Base-by-base conservation (phyloP, 129 eudicot species). In the Lactuca sativa region DNA sequence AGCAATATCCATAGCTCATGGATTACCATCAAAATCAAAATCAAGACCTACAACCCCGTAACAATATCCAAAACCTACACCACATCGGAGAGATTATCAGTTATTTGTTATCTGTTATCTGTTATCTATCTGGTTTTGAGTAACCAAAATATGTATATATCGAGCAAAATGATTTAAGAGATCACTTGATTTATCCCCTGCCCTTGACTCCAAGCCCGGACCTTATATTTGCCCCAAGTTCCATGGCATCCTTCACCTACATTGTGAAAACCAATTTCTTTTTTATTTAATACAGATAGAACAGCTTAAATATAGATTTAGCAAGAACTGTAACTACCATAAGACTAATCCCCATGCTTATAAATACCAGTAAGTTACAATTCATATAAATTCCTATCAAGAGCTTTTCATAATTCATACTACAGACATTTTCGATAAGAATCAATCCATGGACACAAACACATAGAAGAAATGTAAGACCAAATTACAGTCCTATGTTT, bases 191-290 rank as follows among this genome's bases (percentile, higher is more conserved):
- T 69, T 34, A 69, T 40, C 75, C 75, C 71, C 81, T 70, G 13
- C 81, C 81, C 66, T 69, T 77, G 41, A 77, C 81, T 9, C 81
- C 76, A 0, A 77, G 81, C 49, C 81, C 65, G 31, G 81, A 77
- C 43, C 66, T 69, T 69, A 77, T 77, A 55, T 37, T 69, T 10
- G 31, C 81, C 53, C 81, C 81, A 62, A 71, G 51, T 41, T 77
- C 81, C 62, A 69, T 57, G 8, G 76, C 76, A 54, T 77, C 81
- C 34, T 62, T 54, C n/a, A 77, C 76, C 81, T 77, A 54, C 55
- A 55, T 69, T 71, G 41, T 40, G 66, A 69, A 69, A 76, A 1
- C 33, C 56, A 7, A 41, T 8, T 52, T 58, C 65, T 7, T 52
- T 57, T 64, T 69, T 31, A 61, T 5, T 37, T 14, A 16, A 67